Conservation (phyloP, 495 filamentous ascomycete species). For the Aspergillus wentii region DNA sequence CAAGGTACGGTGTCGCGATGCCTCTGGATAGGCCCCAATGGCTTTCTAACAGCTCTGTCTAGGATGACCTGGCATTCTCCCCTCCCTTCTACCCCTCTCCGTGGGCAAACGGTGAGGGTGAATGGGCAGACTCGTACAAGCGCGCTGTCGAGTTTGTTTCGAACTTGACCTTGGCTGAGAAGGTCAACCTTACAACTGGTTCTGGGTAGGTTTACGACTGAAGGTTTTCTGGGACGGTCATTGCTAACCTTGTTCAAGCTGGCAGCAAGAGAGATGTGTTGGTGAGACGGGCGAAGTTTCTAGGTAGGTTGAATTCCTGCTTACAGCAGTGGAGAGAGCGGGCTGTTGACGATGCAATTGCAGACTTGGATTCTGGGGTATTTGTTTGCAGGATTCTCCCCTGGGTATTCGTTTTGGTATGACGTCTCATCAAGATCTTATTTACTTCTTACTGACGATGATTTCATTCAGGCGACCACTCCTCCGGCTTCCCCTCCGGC, state of each 20-base stretch:
- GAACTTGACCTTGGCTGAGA: conserved; percentile 79
- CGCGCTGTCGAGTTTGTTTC: conserved; percentile 77
- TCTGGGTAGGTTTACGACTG: conserved; percentile 49
- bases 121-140: conserved; percentile 73
- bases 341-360: conserved; percentile 21
- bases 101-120: conserved; percentile 65
- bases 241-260: conserved; percentile 40
- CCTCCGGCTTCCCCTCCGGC: conserved; percentile 75
- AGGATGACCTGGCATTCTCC: conserved; percentile 34
- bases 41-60: conserved; percentile 1
- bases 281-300: conserved; percentile 56
- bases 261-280: conserved; percentile 73
- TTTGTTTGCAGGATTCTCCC: conserved; percentile 90
- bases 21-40: conserved; percentile 1
- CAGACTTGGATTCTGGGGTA: conserved; percentile 72
- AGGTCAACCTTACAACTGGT: conserved; percentile 90
- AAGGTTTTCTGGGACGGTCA: neutral
- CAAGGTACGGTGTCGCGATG: conserved; percentile 13
- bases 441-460: conserved; percentile 4
- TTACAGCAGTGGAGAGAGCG: conserved; percentile 23
- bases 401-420: conserved; percentile 72
- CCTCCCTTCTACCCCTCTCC: conserved; percentile 81
- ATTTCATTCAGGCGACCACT: conserved; percentile 55
- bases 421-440: neutral
- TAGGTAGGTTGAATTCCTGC: conserved; percentile 16